Conservation (phyloP, 768 basidiomycete genomes). For the Pisolithus marmoratus region DNA sequence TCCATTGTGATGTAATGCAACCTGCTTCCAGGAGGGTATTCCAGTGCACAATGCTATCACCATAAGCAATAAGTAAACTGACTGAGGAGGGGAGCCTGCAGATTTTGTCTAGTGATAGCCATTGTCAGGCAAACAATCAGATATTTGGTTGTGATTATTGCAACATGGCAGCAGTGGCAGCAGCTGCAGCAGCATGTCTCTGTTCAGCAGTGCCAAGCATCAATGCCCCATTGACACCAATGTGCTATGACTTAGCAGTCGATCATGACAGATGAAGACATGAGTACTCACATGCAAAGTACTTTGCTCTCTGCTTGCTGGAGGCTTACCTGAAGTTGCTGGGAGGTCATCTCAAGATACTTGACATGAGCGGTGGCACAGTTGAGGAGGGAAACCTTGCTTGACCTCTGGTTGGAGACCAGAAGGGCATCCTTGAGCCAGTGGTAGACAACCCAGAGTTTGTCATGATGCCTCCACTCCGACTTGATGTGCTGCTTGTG, state of each 20-base stretch:
- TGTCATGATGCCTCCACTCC: constrained; percentile 86
- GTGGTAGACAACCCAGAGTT: constrained; percentile 88
- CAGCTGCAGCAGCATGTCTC: constrained; percentile 55
- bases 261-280: background rate
- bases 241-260: background rate
- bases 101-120: constrained; percentile 7
- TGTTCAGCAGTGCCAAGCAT: constrained; percentile 83
- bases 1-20: constrained; percentile 47
- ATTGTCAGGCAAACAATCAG: constrained; percentile 34
- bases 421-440: constrained; percentile 88
- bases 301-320: constrained; percentile 78
- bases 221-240: constrained; percentile 77
- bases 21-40: constrained; percentile 55
- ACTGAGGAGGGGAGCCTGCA: constrained; percentile 21
- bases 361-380: constrained; percentile 84
- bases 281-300: constrained; percentile 49
- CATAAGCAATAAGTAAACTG: constrained; percentile 35
- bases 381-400: constrained; percentile 87
- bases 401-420: constrained; percentile 85
- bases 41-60: constrained; percentile 31
- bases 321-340: constrained; percentile 68
- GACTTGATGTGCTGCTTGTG: constrained; percentile 91
- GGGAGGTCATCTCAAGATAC: constrained; percentile 77
- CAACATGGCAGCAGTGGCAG: constrained; percentile 44
- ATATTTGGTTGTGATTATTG: constrained; percentile 35